phyloP scores from a whole-genome alignment of 2,329 filamentous ascomycete genomes.

The Penicillium paneum region DNA sequence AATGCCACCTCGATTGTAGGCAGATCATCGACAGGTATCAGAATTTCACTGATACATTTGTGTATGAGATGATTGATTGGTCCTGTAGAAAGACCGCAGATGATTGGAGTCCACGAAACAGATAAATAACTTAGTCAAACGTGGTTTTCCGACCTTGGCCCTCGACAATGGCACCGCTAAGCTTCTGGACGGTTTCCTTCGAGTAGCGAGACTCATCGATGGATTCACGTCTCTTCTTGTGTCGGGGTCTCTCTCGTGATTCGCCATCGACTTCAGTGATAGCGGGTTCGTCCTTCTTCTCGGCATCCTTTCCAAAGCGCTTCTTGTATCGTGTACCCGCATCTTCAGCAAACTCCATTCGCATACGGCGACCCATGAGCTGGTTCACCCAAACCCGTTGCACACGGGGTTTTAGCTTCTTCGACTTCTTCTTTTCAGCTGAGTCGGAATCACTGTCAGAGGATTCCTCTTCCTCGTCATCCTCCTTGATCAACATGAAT shows the following conservation, averaged over 20 bases:
- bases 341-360: constrained; percentile 92
- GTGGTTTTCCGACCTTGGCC: constrained; percentile 75
- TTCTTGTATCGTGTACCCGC: constrained; percentile 87
- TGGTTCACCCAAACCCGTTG: constrained; percentile 77
- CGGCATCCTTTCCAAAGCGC: constrained; percentile 74
- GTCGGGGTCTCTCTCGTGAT: constrained; percentile 23
- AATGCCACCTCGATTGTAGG: neutral
- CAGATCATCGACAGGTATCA: neutral
- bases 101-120: neutral
- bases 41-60: neutral
- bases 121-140: constrained; percentile 58
- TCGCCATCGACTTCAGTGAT: constrained; percentile 25
- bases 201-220: constrained; percentile 46
- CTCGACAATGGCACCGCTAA: constrained; percentile 77
- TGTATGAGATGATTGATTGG: neutral
- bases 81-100: neutral
- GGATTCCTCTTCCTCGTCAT: constrained; percentile 51
- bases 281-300: constrained; percentile 28
- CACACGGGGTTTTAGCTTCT: constrained; percentile 45
- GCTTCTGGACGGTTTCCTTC: constrained; percentile 56
- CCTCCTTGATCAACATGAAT: constrained; percentile 63
- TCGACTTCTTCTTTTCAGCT: constrained; percentile 32
- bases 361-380: constrained; percentile 73
- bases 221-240: constrained; percentile 27
- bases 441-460: constrained; percentile 39